Evolutionary conservation across 169 alveolate genomes (phyloP).

Genomic region (Plasmodium gallinaceum): DNA sequence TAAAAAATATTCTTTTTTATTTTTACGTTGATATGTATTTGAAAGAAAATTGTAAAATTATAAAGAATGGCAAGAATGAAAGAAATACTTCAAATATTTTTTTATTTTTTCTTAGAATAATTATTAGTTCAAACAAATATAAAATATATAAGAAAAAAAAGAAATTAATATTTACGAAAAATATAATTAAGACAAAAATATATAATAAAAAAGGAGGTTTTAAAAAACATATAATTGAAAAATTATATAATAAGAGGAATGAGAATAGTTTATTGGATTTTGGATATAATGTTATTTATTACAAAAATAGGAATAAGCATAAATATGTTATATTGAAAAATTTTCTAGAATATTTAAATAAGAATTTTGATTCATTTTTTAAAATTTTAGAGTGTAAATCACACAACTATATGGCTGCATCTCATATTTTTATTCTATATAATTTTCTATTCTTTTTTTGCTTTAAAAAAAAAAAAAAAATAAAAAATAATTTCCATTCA

Average conservation of each 20-base stretch:
- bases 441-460: constrained; percentile 16
- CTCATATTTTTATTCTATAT: constrained; percentile 32
- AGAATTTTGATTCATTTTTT: constrained; percentile 20
- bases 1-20: constrained; percentile 37
- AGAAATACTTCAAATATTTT: not conserved
- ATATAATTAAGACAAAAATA: not conserved
- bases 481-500: not conserved
- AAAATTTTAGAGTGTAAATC: constrained; percentile 47
- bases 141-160: no score
- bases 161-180: no score
- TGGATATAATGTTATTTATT: not conserved
- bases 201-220: not conserved
- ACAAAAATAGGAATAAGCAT: not conserved
- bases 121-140: no score
- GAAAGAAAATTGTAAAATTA: not conserved
- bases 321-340: not conserved
- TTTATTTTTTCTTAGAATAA: not conserved
- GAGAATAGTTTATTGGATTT: no score
- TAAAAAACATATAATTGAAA: not conserved
- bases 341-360: constrained; percentile 24
- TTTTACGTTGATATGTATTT: constrained; percentile 22
- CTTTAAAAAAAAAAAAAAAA: not conserved
- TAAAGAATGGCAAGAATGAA: not conserved
- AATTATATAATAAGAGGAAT: not conserved
- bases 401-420: constrained; percentile 63